phyloP scores from a whole-genome alignment of 306 rosid species.

The Lathyrus sativus region DNA sequence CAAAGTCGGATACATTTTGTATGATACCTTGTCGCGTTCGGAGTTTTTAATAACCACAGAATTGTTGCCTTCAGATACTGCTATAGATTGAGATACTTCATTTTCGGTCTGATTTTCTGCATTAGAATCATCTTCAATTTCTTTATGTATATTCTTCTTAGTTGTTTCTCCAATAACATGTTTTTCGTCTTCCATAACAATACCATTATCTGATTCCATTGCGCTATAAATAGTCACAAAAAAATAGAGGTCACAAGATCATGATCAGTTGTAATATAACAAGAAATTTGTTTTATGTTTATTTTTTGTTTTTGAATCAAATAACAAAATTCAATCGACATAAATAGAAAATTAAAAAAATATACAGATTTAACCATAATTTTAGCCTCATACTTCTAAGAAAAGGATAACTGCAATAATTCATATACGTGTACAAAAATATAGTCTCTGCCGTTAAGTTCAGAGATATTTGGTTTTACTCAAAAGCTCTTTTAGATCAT shows the following conservation, averaged over 20 bases:
- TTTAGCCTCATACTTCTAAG: background rate
- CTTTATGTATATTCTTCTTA: constrained; percentile 44
- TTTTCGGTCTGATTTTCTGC: constrained; percentile 46
- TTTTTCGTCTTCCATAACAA: constrained; percentile 70
- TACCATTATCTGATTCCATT: constrained; percentile 79
- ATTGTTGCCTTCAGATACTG: constrained; percentile 45
- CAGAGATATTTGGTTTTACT: too few relatives aligned
- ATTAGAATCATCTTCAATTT: constrained; percentile 41
- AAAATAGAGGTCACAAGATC: constrained; percentile 8
- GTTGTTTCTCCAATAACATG: constrained; percentile 55
- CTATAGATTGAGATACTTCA: constrained; percentile 49
- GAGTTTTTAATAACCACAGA: constrained; percentile 52
- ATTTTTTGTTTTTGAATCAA: constrained; percentile 10
- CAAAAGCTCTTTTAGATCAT: background rate
- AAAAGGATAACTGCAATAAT: too few relatives aligned
- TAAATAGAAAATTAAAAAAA: constrained; percentile 4
- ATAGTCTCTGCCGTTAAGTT: too few relatives aligned
- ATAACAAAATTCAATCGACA: background rate
- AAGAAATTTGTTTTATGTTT: background rate
- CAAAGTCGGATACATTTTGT: background rate
- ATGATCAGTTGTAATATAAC: constrained; percentile 3
- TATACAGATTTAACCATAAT: background rate
- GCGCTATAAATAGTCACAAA: constrained; percentile 23
- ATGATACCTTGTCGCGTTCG: constrained; percentile 62
- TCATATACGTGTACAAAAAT: too few relatives aligned